Base-by-base conservation (phyloP, 805 yeast species). In the Metschnikowia matae region DNA sequence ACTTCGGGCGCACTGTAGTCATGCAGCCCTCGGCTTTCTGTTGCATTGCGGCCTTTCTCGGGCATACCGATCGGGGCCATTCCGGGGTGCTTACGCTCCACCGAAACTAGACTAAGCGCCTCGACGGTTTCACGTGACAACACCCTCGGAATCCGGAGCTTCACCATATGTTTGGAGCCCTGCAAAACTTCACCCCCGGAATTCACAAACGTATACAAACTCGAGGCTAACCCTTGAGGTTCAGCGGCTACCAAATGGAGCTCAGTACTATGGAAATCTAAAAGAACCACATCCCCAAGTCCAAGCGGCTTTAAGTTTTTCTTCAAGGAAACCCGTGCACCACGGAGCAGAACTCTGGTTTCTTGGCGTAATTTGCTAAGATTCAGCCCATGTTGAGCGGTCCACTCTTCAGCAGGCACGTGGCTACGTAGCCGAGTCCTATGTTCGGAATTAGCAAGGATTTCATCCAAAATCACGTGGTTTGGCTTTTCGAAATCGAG, bases 211-310 rank as follows among this genome's bases (percentile, higher is more conserved):
- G 87, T 79, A 56, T 80, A 85, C 32, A 83, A 66, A 23, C 81
- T 79, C 42, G 82, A 84, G 15, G 69, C 68, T 2, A 78, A 61
- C 4, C 68, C 62, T 4, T 61, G 55, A 0, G 91, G 91, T 23
- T 79, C 64, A 23, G 73, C 78, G 1, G 77, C 82, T 33, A 86
- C 75, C 45, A 84, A 77, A 26, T 79, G 77, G 17, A 84, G 66
- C 45, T 74, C 76, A 3, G 76, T 67, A 36, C 72, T 73, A 45
- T 75, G 71, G 1, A 69, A 65, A 13, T 70, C 67, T 15, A 84
- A 61, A 15, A 82, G 78, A 3, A 84, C 89, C 43, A 84, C 67
- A 63, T 86, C 91, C 42, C 92, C 91, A 3, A 82, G 68, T 6
- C 69, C 55, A 14, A 82, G 50, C 31, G 57, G 54, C 36, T 40